Evolutionary conservation across 768 basidiomycete genomes (phyloP), one percentile per base, ranked within the genome.

Genomic region (Leucosporidium creatinivorum): DNA sequence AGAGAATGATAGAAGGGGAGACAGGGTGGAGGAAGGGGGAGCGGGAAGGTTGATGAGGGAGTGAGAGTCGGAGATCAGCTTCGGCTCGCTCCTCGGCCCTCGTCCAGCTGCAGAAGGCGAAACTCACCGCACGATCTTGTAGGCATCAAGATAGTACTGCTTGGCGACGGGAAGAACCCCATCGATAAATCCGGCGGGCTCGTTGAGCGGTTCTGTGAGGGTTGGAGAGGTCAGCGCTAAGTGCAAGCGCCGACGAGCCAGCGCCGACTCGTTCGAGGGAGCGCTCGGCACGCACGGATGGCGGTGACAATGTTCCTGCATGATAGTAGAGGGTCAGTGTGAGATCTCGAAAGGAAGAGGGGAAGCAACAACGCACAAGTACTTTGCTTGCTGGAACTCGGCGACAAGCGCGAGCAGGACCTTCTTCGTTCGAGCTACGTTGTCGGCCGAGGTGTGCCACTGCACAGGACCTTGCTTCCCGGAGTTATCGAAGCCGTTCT

Each of bases 401-500:
- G 62, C 52, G 4, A 60, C 44, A 26, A 72, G 57, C 1, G 57
- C 51, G 7, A 17, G 39, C 19, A 72, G 52, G 12, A 62, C 68
- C 25, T 60, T 47, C 44, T 47, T 31, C 5, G 71, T 66, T 0
- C 68, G 64, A 8, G 66, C 31, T 9, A 66, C 61, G 39, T 72
- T 69, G 44, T 52, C 13, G 2, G n/a, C 12, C 18, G 26, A 23
- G 9, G 52, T 66, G 30, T 68, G 67, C 71, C 71, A 72, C 10
- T 31, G 28, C 9, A 58, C 44, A 1, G 31, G 23, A 1, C 71
- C 71, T 3, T 44, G 30, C 3, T 63, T 33, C 4, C 71, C 71
- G 0, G 52, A 58, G 65, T 69, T 69, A 54, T 65, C 68, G 56
- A 65, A 69, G 18, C 63, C 68, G 26, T 69, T 69, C 62, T 61